These are phyloP conservation scores for Alliaria petiolata DNA, from an alignment of 345 rosid species.

Conservation along the genomic window DNA sequence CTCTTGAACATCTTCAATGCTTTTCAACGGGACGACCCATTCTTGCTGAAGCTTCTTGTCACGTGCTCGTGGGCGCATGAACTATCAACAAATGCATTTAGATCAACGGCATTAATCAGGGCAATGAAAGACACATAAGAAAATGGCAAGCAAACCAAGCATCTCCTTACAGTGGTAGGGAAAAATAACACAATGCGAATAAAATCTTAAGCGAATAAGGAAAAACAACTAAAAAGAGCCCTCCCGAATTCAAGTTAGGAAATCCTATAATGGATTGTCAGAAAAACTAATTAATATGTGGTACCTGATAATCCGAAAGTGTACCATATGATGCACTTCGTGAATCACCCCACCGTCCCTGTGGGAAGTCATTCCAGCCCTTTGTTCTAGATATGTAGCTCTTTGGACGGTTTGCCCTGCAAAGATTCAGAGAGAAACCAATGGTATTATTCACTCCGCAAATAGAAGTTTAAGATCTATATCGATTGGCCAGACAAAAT, in stretches of 20 bases:
- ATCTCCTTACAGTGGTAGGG: not conserved
- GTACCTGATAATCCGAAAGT: constrained; percentile 83
- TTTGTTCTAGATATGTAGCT: constrained; percentile 86
- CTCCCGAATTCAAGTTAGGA: not conserved
- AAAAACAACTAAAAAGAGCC: not conserved
- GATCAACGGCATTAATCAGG: not conserved
- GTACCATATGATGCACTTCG: constrained; percentile 83
- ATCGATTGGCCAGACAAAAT: not conserved
- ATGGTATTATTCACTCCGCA: not conserved
- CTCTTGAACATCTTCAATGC: constrained; percentile 75
- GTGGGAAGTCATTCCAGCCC: constrained; percentile 93
- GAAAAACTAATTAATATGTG: not conserved
- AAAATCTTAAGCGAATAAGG: not conserved
- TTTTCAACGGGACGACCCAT: constrained; percentile 72
- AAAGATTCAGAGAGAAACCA: constrained; percentile 22
- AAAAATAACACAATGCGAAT: not conserved
- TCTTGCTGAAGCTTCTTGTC: constrained; percentile 90
- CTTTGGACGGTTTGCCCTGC: constrained; percentile 99
- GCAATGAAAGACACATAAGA: not conserved
- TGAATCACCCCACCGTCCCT: constrained; percentile 93
- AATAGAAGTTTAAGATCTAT: not conserved
- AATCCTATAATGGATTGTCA: not conserved
- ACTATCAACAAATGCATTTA: constrained; percentile 17
- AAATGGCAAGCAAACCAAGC: not conserved
- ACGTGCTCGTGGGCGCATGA: constrained; percentile 57